Conservation (phyloP, 352 stramenopile genomes). For the Elongisporangium prolatum region DNA sequence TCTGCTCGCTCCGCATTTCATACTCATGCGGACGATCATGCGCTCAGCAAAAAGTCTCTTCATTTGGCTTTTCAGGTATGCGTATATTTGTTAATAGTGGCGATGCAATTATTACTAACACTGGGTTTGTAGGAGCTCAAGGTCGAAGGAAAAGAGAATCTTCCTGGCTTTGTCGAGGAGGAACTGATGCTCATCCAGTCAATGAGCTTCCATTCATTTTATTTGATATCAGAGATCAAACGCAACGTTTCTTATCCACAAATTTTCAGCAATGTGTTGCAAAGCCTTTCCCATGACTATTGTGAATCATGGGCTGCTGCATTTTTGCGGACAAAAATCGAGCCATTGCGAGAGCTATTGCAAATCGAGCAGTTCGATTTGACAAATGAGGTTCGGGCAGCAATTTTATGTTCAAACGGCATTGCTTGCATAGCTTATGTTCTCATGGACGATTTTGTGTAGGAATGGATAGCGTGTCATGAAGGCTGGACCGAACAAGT, state of each 20-base stretch:
- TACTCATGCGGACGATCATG: conserved; percentile 20
- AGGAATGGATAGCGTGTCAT: conserved; percentile 74
- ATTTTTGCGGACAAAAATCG: conserved; percentile 57
- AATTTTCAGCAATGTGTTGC: conserved; percentile 50
- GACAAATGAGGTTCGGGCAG: conserved; percentile 60
- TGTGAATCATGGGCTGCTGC: conserved; percentile 62
- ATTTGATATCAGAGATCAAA: conserved; percentile 45
- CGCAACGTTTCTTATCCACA: conserved; percentile 26
- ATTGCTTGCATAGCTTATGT: neutral
- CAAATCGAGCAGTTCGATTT: conserved; percentile 63
- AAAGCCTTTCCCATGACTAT: conserved; percentile 53
- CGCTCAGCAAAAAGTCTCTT: conserved; percentile 17
- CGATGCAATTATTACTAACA: neutral
- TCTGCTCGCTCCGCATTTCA: conserved; percentile 16
- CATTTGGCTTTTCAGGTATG: conserved; percentile 30
- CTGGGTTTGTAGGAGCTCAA: conserved; percentile 13
- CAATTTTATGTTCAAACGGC: neutral
- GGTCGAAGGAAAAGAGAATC: conserved; percentile 2
- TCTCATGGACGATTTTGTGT: conserved; percentile 2
- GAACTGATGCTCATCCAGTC: conserved; percentile 33
- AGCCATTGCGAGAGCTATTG: conserved; percentile 53
- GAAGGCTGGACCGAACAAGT: conserved; percentile 74
- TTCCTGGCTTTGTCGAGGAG: conserved; percentile 54
- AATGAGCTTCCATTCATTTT: conserved; percentile 54
- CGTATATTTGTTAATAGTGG: neutral